Evolutionary conservation across 768 basidiomycete species (phyloP).

Genomic region (Lanmaoa rubissima): DNA sequence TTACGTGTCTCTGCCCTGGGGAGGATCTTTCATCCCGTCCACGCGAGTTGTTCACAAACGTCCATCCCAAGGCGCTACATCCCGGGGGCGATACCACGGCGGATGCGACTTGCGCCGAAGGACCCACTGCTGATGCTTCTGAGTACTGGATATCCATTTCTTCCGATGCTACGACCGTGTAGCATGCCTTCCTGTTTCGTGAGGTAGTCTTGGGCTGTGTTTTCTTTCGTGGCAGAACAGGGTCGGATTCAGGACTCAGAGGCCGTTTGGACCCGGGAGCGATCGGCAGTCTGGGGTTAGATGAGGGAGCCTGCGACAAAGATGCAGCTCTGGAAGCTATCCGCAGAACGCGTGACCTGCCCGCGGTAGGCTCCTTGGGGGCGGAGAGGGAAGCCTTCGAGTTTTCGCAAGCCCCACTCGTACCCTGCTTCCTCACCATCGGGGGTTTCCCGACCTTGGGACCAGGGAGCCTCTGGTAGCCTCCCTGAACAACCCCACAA

Average conservation of each 20-base stretch:
- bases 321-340: background rate
- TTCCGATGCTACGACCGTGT: background rate
- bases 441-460: constrained; percentile 16
- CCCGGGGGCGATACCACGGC: background rate
- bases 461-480: constrained; percentile 26
- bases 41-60: constrained; percentile 11
- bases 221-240: constrained; percentile 9
- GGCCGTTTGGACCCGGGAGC: constrained; percentile 16
- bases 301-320: background rate
- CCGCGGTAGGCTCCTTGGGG: background rate
- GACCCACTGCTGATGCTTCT: background rate
- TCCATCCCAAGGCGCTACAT: constrained; percentile 15
- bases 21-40: background rate
- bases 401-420: background rate
- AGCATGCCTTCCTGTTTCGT: background rate
- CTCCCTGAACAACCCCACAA: constrained; percentile 4
- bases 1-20: background rate
- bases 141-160: background rate
- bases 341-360: background rate
- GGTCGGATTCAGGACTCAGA: constrained; percentile 8
- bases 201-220: background rate
- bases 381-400: background rate
- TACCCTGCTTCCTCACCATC: background rate
- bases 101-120: background rate
- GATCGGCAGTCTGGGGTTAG: background rate